A percentile compares a stretch with the other conserved stretches of the same genome.
phyloP scores from a whole-genome alignment of 768 basidiomycete species.

The Suillus subalutaceus region DNA sequence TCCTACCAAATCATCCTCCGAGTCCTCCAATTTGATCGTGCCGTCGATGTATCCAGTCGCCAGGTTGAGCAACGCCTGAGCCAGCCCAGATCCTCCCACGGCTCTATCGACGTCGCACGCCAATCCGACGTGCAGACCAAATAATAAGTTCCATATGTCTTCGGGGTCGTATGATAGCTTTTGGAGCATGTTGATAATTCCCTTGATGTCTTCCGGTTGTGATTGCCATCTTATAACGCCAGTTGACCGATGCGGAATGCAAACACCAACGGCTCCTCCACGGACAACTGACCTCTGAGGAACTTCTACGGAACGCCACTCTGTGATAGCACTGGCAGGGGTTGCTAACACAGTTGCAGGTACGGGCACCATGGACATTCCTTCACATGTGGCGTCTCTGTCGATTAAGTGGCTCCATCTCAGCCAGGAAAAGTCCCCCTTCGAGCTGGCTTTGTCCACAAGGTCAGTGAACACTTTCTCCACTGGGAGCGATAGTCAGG shows the following conservation, averaged over 20 bases:
- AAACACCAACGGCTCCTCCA: conserved; percentile 6
- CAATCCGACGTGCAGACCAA: conserved; percentile 10
- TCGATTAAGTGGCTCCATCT: conserved; percentile 11
- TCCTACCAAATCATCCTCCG: conserved; percentile 10
- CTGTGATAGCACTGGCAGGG: conserved; percentile 11
- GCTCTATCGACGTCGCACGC: conserved; percentile 9
- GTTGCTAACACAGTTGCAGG: conserved; percentile 13
- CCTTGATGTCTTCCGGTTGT: conserved; percentile 9
- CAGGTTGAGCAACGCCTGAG: conserved; percentile 6
- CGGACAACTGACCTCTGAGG: conserved; percentile 1
- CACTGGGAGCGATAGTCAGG: conserved; percentile 7
- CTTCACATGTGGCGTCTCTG: conserved; percentile 6
- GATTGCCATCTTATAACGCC: conserved; percentile 12
- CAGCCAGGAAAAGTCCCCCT: conserved; percentile 11
- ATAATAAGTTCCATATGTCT: conserved; percentile 10
- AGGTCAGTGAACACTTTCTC: conserved; percentile 9
- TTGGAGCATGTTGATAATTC: conserved; percentile 6
- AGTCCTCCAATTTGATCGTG: background rate
- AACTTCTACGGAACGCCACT: conserved; percentile 10
- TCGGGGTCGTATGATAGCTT: conserved; percentile 6
- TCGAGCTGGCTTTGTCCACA: conserved; percentile 11
- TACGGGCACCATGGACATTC: conserved; percentile 11
- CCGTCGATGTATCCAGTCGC: conserved; percentile 9
- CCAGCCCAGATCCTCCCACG: conserved; percentile 5
- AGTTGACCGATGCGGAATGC: conserved; percentile 13